Evolutionary conservation across 305 asterid species (phyloP), one percentile per base, ranked within the genome.

Genomic region (Petunia hybrid): DNA sequence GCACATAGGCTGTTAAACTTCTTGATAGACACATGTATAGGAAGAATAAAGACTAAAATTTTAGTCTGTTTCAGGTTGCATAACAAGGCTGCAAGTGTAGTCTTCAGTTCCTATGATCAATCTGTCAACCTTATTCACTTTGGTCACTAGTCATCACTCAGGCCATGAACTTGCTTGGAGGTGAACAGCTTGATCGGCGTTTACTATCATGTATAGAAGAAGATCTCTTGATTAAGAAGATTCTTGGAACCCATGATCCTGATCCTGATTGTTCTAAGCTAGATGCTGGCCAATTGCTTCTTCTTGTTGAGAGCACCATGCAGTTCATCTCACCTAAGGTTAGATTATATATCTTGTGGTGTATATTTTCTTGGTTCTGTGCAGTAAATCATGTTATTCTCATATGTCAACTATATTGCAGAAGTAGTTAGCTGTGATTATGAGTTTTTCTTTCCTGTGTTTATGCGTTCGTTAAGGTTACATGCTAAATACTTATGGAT

Each of bases 171-270:
- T 82, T 76, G 39, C 67, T 57, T 62, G 82, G 81, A 84, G 81
- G 69, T 82, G 64, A 41, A 62, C 3, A 51, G n/a, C 9, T 38
- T 76, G 45, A 66, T 75, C 53, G 68, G 81, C 67, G 78, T 73
- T 68, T 79, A 78, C 64, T 45, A 42, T 48, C 79, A 31, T 69
- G 81, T 48, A 65, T 80, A 55, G 83, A 85, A 59, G 97, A 89
- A 36, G 90, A 89, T 81, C 86, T 88, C 53, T 87, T 91, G 77
- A 85, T 88, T n/a, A 84, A 85, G 86, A 89, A 83, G 80, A 86
- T 93, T 75, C 78, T 83, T 77, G 84, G 83, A 67, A 89, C 93
- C 13, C 97, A 93, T 38, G 89, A 92, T 82, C 95, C 95, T 2
- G 90, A 88, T 82, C 89, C 83, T 67, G 91, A 84, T 83, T 91